phyloP scores from a whole-genome alignment of 768 basidiomycete genomes.

The Russula brevipes region DNA sequence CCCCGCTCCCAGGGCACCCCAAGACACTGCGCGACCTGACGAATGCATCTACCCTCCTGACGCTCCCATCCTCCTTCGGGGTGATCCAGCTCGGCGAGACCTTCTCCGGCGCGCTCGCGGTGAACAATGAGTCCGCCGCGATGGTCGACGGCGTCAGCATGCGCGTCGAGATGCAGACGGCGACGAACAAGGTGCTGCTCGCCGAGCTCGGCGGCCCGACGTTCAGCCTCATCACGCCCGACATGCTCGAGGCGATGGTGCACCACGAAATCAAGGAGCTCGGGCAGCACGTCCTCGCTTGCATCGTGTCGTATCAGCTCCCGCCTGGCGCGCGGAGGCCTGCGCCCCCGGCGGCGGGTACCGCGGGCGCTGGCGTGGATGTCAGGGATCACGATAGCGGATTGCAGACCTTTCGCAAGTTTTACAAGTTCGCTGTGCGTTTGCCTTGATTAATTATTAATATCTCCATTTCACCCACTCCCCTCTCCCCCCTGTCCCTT shows the following conservation, averaged over 20 bases:
- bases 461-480: neutral
- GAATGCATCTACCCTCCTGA: constrained; percentile 71
- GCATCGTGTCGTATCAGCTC: constrained; percentile 77
- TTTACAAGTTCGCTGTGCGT: constrained; percentile 81
- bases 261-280: constrained; percentile 92
- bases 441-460: too few species aligned
- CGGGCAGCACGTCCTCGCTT: constrained; percentile 84
- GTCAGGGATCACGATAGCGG: constrained; percentile 42
- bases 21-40: constrained; percentile 82
- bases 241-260: constrained; percentile 62
- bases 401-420: constrained; percentile 74
- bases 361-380: neutral
- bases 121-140: constrained; percentile 70
- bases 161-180: constrained; percentile 83
- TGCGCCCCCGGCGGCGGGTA: constrained; percentile 46
- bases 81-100: constrained; percentile 86
- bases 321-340: constrained; percentile 52
- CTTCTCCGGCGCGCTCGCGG: constrained; percentile 73
- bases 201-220: constrained; percentile 58
- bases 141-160: constrained; percentile 60
- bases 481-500: neutral
- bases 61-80: constrained; percentile 79
- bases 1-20: constrained; percentile 68
- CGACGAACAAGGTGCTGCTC: constrained; percentile 55
- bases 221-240: constrained; percentile 46